Conservation (phyloP, 139 green algal species). For the Tetraselmis striata region DNA sequence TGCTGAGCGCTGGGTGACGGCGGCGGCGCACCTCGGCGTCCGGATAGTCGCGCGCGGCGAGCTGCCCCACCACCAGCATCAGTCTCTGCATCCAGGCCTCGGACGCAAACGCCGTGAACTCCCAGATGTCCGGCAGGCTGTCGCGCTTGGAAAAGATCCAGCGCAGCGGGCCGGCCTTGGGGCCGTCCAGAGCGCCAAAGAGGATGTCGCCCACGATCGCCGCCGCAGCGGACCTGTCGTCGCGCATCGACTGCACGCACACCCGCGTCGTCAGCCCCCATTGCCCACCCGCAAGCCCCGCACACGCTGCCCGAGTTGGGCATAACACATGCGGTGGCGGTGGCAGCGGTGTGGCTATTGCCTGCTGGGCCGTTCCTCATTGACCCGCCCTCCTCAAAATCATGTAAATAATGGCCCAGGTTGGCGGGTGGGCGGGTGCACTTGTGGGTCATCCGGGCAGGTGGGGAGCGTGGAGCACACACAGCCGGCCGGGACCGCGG, state of each 20-base stretch:
- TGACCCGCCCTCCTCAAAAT: too few relatives aligned
- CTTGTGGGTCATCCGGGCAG: too few relatives aligned
- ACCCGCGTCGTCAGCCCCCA: background rate
- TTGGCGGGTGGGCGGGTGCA: too few relatives aligned
- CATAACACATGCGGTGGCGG: too few relatives aligned
- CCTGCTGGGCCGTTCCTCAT: too few relatives aligned
- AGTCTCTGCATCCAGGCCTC: background rate
- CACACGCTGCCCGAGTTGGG: too few relatives aligned
- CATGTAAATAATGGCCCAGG: too few relatives aligned
- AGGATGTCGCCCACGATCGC: background rate
- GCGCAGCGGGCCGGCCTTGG: background rate
- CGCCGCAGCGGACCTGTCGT: background rate
- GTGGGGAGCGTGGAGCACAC: too few relatives aligned
- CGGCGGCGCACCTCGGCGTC: background rate
- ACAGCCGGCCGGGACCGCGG: too few relatives aligned
- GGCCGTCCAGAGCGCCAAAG: background rate
- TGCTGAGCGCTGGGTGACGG: background rate
- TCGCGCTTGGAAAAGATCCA: background rate
- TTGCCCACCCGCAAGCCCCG: too few relatives aligned
- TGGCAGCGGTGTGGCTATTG: too few relatives aligned
- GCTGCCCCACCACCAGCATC: background rate
- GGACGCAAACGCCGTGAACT: background rate
- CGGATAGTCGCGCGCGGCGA: background rate
- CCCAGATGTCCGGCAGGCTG: background rate
- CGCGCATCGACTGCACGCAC: background rate